Evolutionary conservation across 2,329 filamentous ascomycete species (phyloP), one percentile per base, ranked within the genome.

Genomic region (Aspergillus fumigatiaffinis): DNA sequence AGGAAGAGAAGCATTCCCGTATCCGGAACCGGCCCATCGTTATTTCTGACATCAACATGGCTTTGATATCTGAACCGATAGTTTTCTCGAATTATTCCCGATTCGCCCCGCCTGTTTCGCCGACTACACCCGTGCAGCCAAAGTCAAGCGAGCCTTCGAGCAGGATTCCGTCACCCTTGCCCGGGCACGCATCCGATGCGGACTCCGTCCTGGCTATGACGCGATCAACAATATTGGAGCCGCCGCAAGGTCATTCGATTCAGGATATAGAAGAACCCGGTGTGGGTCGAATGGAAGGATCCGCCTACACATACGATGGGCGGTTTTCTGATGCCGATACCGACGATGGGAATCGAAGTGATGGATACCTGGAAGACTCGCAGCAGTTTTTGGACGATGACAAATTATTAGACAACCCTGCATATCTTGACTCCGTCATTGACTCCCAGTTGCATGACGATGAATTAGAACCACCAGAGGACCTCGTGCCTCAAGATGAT

Each of bases 81-180:
- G 76, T 78, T n/a, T 81, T 82, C 52, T 74, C 76, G 3, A 77
- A 75, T 25, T 74, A 78, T 61, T 71, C 76, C 46, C 68, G 71
- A 4, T 77, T 77, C 38, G 64, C 65, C 4, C 57, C 62, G 8
- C 72, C 69, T 41, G 56, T 64, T 3, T 74, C 69, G 10, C 71
- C 73, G 10, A 66, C 70, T 21, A 70, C 69, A 28, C 69, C 70
- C 10, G 67, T 70, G 59, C 70, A 68, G 9, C 70, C 71, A 14
- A 73, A 71, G 50, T 61, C 58, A n/a, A 71, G 68, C 51, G 66
- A 67, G 26, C 57, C 65, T 21, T 64, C 68, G 5, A 70, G 67
- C 53, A 66, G 65, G 55, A 58, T 64, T 8, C 63, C 68, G 10
- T 71, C 73, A 1, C 65, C 67, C 46, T 65, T 67, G 4, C 62